Evolutionary conservation across 2,329 filamentous ascomycete species (phyloP), one percentile per base, ranked within the genome.

Genomic region (Myriosclerotinia duriaeana): DNA sequence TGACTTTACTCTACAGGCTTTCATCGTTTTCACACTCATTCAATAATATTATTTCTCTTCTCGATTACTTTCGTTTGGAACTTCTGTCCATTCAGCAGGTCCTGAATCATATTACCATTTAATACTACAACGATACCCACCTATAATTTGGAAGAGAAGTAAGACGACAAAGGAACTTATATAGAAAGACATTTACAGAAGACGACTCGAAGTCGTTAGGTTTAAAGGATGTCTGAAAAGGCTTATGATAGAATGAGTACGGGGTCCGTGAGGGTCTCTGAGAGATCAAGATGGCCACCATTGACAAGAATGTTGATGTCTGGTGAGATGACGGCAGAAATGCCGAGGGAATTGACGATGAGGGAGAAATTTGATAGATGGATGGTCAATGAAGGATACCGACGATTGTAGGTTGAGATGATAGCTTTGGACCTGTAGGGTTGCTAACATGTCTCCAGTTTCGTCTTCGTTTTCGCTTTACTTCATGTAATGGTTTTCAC

Each of bases 381-480:
- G 91, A 93, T 95, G 91, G 89, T 94, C 69, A 94, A 94, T 76
- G 91, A 94, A 77, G 91, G 91, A 68, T 93, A 92, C 77, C 84
- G 90, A 76, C 83, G 90, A 86, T 83, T 94, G 87, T 92, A 82
- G 66, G 89, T 84, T 36, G 40, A 46, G 38, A 66, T 63, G 66
- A 54, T n/a, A 64, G 50, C 30, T 15, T 11, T 36, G 53, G 36
- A 26, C 17, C 8, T n/a, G 54, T 46, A 38, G 63, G 58, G 60
- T 63, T 55, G 67, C 76, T 79, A 76, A 79, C 72, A 42, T n/a
- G 53, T 40, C 11, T 50, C 9, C 72, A 91, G 89, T 73, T 92
- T 93, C 74, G 90, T 94, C 67, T 87, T 88, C 72, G 81, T 91
- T 62, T 95, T 94, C 78, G 84, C 90, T 73, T 76, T 89, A 54